phyloP scores from a whole-genome alignment of 257 asterid species.

The Mentha longifolia region DNA sequence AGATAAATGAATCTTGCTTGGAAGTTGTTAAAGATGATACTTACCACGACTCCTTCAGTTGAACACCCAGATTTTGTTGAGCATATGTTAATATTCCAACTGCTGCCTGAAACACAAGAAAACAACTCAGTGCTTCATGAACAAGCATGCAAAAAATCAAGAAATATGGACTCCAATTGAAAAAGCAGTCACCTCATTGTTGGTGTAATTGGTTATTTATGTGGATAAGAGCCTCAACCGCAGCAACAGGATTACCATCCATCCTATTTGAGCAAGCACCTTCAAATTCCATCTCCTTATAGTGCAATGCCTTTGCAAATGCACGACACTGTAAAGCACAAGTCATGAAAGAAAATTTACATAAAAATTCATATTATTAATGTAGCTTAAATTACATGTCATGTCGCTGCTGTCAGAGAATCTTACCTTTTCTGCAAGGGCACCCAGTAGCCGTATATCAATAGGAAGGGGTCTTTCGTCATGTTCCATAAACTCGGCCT shows the following conservation, averaged over 20 bases:
- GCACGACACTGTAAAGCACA: conserved; percentile 86
- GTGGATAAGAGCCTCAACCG: conserved; percentile 96
- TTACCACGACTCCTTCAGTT: conserved; percentile 97
- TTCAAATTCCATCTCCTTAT: conserved; percentile 98
- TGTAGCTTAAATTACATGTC: conserved; percentile 11
- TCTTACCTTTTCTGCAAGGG: conserved; percentile 94
- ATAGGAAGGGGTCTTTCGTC: conserved; percentile 97
- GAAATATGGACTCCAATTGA: conserved; percentile 20
- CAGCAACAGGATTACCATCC: conserved; percentile 96
- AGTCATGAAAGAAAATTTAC: conserved; percentile 26
- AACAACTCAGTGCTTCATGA: conserved; percentile 27
- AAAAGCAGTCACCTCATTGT: conserved; percentile 72
- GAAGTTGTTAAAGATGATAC: conserved; percentile 20
- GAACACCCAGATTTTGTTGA: conserved; percentile 90
- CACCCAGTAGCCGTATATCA: conserved; percentile 96
- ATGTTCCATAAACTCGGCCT: conserved; percentile 99
- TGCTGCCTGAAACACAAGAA: conserved; percentile 73
- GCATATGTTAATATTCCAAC: conserved; percentile 97
- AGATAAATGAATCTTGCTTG: background rate
- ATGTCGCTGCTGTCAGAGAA: conserved; percentile 31
- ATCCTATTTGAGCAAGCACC: conserved; percentile 82
- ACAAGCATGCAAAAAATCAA: conserved; percentile 22
- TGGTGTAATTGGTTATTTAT: conserved; percentile 97
- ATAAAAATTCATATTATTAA: conserved; percentile 14
- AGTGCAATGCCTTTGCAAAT: conserved; percentile 97